phyloP scores from a whole-genome alignment of 2,329 filamentous ascomycete species.

The Penicillium glabrum region DNA sequence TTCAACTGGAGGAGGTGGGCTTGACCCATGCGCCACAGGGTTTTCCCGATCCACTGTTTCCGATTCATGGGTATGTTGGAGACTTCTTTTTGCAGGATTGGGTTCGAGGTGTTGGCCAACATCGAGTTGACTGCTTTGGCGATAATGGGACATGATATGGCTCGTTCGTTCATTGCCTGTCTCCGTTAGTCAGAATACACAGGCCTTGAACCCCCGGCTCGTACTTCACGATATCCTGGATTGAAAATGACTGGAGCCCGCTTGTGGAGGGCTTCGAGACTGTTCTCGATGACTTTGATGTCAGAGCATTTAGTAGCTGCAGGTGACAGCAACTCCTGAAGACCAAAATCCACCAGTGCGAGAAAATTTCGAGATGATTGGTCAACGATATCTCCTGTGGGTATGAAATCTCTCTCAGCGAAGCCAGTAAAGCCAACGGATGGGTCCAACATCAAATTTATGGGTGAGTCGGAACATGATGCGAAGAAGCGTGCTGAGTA shows the following conservation, averaged over 20 bases:
- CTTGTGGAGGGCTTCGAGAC: conserved; percentile 19
- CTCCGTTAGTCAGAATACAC: not conserved
- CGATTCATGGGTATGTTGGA: not conserved
- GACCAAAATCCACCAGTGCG: conserved; percentile 26
- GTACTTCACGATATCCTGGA: conserved; percentile 31
- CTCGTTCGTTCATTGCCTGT: conserved; percentile 38
- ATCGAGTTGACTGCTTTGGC: conserved; percentile 35
- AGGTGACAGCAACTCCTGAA: conserved; percentile 22
- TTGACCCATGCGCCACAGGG: not conserved
- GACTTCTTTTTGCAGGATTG: not conserved
- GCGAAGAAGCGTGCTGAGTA: not conserved
- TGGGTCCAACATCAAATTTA: not conserved
- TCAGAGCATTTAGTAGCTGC: not conserved
- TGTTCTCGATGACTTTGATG: conserved; percentile 1
- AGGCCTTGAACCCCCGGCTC: not conserved
- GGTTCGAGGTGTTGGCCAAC: conserved; percentile 17
- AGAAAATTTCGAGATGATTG: conserved; percentile 4
- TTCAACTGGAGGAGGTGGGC: not conserved
- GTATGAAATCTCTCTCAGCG: not conserved
- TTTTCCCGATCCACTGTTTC: not conserved
- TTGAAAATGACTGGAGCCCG: conserved; percentile 33
- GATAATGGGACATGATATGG: conserved; percentile 34
- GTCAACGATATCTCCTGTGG: not conserved
- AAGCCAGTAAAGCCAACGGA: not conserved
- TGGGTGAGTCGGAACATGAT: not conserved